Evolutionary conservation across 31 red algal species (phyloP).

Genomic region (Pterothamnion heteromorphum): DNA sequence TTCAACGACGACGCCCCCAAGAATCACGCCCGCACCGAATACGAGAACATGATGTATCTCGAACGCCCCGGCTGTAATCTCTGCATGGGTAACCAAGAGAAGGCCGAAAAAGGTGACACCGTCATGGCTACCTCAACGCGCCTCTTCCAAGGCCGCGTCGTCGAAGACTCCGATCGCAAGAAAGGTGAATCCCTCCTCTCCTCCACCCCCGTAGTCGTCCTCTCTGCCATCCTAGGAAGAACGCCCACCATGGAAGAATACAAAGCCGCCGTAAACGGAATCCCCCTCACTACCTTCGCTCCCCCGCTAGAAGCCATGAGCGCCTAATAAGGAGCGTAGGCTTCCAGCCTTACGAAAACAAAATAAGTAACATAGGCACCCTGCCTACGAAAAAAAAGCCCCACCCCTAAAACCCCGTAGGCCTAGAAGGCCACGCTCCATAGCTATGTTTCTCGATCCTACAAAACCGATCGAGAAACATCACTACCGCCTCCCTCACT

Average conservation of each 20-base stretch:
- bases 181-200: background rate
- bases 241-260: background rate
- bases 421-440: no score
- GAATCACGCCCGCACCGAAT: background rate
- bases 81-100: background rate
- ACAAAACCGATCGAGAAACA: no score
- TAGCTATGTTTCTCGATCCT: no score
- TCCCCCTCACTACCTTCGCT: background rate
- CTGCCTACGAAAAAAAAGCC: no score
- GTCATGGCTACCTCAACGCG: background rate
- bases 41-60: background rate
- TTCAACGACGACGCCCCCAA: background rate
- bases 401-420: no score
- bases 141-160: background rate
- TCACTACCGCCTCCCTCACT: no score
- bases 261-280: background rate
- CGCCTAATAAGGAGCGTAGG: background rate
- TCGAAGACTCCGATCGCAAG: background rate
- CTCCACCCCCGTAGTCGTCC: background rate
- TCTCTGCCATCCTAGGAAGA: background rate
- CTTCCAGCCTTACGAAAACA: no score
- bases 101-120: background rate
- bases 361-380: no score
- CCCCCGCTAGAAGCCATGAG: background rate
- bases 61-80: background rate